These are phyloP conservation scores for Wallacemonas rigidus DNA, from an alignment of 208 protist genomes.

Conservation along the genomic window DNA sequence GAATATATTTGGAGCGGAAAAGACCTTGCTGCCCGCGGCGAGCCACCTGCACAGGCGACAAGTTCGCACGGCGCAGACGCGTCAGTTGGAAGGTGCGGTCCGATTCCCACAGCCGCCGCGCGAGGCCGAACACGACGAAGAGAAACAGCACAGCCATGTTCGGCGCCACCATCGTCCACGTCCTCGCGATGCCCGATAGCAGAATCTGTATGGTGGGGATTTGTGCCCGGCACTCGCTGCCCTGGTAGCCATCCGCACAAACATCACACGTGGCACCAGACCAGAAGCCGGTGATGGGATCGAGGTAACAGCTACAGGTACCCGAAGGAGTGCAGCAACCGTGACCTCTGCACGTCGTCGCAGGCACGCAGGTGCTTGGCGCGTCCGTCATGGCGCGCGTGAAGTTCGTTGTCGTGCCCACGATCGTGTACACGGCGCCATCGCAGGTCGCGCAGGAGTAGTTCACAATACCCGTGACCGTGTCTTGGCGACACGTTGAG, in stretches of 20 bases:
- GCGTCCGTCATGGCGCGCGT: slow-evolving; percentile 19
- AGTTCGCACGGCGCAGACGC: slow-evolving; percentile 58
- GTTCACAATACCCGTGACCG: slow-evolving; percentile 25
- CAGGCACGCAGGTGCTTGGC: slow-evolving; percentile 20
- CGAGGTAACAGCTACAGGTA: slow-evolving; percentile 46
- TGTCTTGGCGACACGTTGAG: slow-evolving; percentile 16
- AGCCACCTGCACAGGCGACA: slow-evolving; percentile 72
- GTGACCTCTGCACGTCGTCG: slow-evolving; percentile 48
- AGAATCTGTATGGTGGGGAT: slow-evolving; percentile 43
- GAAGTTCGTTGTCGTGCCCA: slow-evolving; percentile 13
- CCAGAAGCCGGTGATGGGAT: slow-evolving; percentile 51
- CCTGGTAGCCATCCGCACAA: slow-evolving; percentile 40
- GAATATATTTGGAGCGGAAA: slow-evolving; percentile 83
- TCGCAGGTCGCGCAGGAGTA: slow-evolving; percentile 61
- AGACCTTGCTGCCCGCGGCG: slow-evolving; percentile 55
- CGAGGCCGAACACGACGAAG: slow-evolving; percentile 61
- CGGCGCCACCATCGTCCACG: slow-evolving; percentile 85
- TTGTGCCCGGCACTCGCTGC: slow-evolving; percentile 25
- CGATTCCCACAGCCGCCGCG: slow-evolving; percentile 63
- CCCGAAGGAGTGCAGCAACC: slow-evolving; percentile 53
- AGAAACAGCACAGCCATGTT: slow-evolving; percentile 74
- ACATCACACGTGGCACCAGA: slow-evolving; percentile 29
- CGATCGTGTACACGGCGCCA: slow-evolving; percentile 54
- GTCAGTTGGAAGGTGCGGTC: slow-evolving; percentile 69
- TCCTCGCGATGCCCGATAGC: slow-evolving; percentile 66